Evolutionary conservation across 2,329 filamentous ascomycete genomes (phyloP), one percentile per base, ranked within the genome.

Genomic region (Pseudocercospora fijiensis): DNA sequence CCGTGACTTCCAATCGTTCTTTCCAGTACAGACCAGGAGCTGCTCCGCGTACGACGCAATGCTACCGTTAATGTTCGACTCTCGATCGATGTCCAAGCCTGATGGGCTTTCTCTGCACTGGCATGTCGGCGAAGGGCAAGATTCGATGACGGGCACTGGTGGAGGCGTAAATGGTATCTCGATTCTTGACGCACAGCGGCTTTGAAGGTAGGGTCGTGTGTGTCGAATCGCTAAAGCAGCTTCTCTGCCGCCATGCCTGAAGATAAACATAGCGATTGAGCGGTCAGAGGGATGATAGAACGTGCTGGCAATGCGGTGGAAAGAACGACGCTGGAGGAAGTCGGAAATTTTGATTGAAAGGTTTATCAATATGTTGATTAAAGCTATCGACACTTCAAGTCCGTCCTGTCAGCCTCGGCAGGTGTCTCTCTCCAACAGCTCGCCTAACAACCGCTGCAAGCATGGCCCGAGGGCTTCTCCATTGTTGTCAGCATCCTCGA

Each of bases 11-110:
- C 93, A 97, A 78, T 96, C 90, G 28, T 83, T 79, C 65, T 87
- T 86, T 4, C 91, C 92, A 0, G 92, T 96, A 66, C 90, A 93
- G 13, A 97, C 83, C 9, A 98, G 78, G 3, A 97, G 85, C 70
- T 97, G 92, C 76, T 96, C 89, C 0, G 87, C 83, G 75, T 96
- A 96, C 0, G 84, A 81, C 1, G 89, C 83, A 78, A 96, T 93
- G 5, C 90, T 89, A 11, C 90, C 90, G 73, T 90, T 88, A 49
- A 97, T 80, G 18, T 84, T 82, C 43, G 85, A 85, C 65, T 85
- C 83, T 70, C 84, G 83, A 74, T 97, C 92, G 59, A 97, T 93
- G 22, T 88, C 85, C 16, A 96, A 82, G 3, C 85, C 88, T 11
- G 77, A 69, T 0, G 90, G 87, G 60, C 83, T 88, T 1, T 85